phyloP scores from a whole-genome alignment of 1,284 basidiomycete species.

The Schizopora paradoxa region DNA sequence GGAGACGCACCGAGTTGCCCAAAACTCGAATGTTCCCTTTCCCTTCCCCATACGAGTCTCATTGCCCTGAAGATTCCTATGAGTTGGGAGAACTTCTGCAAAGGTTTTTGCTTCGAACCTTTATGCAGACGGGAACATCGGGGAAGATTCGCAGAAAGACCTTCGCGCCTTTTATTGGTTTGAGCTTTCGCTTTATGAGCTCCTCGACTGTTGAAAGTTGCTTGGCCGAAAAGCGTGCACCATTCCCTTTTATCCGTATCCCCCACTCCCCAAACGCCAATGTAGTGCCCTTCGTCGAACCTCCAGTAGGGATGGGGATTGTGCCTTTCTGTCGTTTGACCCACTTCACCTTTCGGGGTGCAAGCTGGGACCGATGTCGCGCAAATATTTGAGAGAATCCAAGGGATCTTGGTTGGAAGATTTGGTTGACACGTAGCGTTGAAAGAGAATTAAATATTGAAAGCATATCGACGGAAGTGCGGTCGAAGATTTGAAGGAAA shows the following conservation, averaged over 20 bases:
- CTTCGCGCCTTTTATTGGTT: constrained; percentile 86
- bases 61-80: constrained; percentile 61
- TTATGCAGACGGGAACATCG: constrained; percentile 95
- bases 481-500: no score
- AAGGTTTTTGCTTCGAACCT: constrained; percentile 45
- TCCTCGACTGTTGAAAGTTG: constrained; percentile 86
- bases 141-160: constrained; percentile 91
- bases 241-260: constrained; percentile 80
- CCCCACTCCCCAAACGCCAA: constrained; percentile 91
- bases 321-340: constrained; percentile 86
- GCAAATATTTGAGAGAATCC: constrained; percentile 19
- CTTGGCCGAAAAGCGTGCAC: constrained; percentile 84
- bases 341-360: constrained; percentile 78
- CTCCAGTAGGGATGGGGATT: constrained; percentile 79
- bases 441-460: no score
- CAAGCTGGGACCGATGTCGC: constrained; percentile 55
- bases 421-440: no score
- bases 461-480: no score
- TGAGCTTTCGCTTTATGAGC: constrained; percentile 87
- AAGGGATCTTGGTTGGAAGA: no score
- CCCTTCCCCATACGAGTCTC: constrained; percentile 99
- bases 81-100: constrained; percentile 1
- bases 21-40: constrained; percentile 96
- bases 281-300: constrained; percentile 91
- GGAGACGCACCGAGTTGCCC: constrained; percentile 80